phyloP scores from a whole-genome alignment of 2,329 filamentous ascomycete genomes.

The Hymenoscyphus scutula region DNA sequence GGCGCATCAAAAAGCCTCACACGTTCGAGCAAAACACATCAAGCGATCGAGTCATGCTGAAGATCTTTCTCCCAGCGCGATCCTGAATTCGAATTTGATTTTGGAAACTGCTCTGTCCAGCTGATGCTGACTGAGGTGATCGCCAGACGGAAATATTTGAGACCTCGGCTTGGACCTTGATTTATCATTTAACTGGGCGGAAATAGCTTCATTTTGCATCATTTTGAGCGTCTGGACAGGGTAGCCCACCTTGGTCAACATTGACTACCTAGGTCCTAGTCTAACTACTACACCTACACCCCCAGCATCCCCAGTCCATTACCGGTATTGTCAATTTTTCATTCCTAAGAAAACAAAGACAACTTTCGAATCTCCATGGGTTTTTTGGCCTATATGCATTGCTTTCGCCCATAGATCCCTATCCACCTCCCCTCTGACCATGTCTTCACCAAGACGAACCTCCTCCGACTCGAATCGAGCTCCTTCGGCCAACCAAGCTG shows the following conservation, averaged over 20 bases:
- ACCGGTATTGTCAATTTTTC: neutral
- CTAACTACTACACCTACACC: neutral
- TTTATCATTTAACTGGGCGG: neutral
- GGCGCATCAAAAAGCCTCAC: neutral
- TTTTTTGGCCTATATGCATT: neutral
- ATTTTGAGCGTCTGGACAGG: neutral
- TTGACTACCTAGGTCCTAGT: neutral
- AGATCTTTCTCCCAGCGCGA: neutral
- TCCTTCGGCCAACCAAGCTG: slow-evolving; percentile 11
- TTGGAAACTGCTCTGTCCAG: neutral
- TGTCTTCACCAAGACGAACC: slow-evolving; percentile 12
- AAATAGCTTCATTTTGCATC: neutral
- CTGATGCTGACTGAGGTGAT: slow-evolving; percentile 1
- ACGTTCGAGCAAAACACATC: neutral
- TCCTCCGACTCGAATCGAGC: slow-evolving; percentile 11
- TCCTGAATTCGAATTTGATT: neutral
- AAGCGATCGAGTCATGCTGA: neutral
- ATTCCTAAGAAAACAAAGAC: neutral
- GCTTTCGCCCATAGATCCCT: neutral
- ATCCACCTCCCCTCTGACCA: neutral
- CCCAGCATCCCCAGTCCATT: neutral
- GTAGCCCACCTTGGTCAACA: neutral
- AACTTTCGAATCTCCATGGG: neutral
- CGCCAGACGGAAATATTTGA: neutral
- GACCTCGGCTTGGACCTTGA: slow-evolving; percentile 1